Base-by-base conservation (phyloP, 306 rosid species). In the Ochetophila trinervis region DNA sequence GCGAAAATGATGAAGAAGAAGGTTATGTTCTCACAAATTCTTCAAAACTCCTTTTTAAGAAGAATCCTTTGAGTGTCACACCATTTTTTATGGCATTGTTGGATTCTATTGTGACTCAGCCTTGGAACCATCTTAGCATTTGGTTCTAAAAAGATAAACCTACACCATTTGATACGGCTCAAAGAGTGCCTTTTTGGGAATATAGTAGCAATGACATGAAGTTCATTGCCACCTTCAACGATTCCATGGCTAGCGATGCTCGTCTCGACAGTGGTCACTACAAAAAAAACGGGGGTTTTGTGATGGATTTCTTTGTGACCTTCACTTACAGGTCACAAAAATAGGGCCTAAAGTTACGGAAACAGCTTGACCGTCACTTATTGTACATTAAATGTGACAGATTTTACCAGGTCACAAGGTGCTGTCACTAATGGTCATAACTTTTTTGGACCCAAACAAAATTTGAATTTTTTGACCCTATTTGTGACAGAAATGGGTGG, bases 181-280 rank as follows among this genome's bases (percentile, higher is more conserved):
- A 82, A 22, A 88, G 86, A 44, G 49, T 67, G 55, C 1, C 73
- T 0, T 34, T 80, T 3, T 86, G 82, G 84, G 88, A 86, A 0
- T 83, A 53, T 50, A 65, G 67, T n/a, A 24, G 45, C 18, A 17
- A 23, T 14, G 62, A 78, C 16, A 67, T 71, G 0, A 67, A 53
- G n/a, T n/a, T n/a, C 13, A 7, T 63, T 6, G 59, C 59, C 2
- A 34, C 23, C 6, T 78, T 86, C 53, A 80, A 86, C 36, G 84
- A 78, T 18, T 79, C 74, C 22, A 85, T 85, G 44, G 44, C 44
- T 7, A 37, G 44, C 44, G 44, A 37, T 37, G 44, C 44, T 37
- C 44, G 44, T 8, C 44, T 37, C 44, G 12, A 7, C 44, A 10
- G 44, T 37, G 8, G 44, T 37, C n/a, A n/a, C n/a, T n/a, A n/a